Evolutionary conservation across 2,329 filamentous ascomycete genomes (phyloP), one percentile per base, ranked within the genome.

Genomic region (Penicillium concentricum): DNA sequence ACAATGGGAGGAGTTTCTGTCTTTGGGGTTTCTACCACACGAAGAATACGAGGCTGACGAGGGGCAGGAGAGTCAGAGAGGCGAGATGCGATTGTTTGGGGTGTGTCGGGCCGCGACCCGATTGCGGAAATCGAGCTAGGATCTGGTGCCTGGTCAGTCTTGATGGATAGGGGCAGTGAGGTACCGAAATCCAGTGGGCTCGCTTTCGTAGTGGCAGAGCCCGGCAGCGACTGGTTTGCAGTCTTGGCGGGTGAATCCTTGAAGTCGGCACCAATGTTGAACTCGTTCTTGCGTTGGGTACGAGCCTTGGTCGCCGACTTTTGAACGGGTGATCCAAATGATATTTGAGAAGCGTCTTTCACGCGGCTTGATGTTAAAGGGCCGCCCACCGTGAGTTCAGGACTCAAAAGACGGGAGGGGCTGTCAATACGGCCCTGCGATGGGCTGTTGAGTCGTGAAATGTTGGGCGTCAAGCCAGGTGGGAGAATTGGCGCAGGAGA

Each of bases 21-120:
- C 64, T 82, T 85, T 0, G 81, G 81, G 0, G 83, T 85, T 51
- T 82, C 78, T 15, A 84, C 76, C 18, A 86, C 79, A 24, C 83
- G 80, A 50, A 86, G 66, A n/a, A 84, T 83, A 35, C 81, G 74
- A 18, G 82, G 75, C 38, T 76, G 73, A 39, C 74, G 75, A 42
- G 70, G 67, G 28, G 61, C 68, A 12, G 75, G 69, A 9, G 75
- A 74, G 52, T 77, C 74, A 12, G 74, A 76, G 22, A 66, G 52
- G 6, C 74, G 73, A 20, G 74, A 76, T 15, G 68, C 56, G 13
- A 64, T 62, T 15, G 75, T 76, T 47, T 72, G 61, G 2, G 79
- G 79, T 30, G 79, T 79, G 59, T 81, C 79, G 24, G 82, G 78
- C 24, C 81, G 77, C 56, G 82, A 79, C 26, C 72, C 71, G 24